Evolutionary conservation across 2,329 filamentous ascomycete genomes (phyloP), one percentile per base, ranked within the genome.

Genomic region (Fusarium sp.): DNA sequence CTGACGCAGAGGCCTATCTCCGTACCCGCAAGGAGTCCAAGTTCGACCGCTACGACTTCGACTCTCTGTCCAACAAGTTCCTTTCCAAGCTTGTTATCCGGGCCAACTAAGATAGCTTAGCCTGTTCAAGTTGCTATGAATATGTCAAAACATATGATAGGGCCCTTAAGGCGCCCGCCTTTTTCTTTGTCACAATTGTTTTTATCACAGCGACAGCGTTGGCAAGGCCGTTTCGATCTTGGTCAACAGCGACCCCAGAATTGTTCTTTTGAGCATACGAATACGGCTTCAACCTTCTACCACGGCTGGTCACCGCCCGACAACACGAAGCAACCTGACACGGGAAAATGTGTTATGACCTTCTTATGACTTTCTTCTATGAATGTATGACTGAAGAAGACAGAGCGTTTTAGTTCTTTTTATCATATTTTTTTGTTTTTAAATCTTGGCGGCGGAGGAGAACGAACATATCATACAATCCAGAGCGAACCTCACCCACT

Each of bases 1-100:
- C 37, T 25, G 40, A 27, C 67, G 45, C 83, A 98, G 94, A 98
- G 83, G 85, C 88, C 58, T 98, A 98, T 81, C 88, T 98, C 66
- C 90, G 93, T 76, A 89, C 89, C 66, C 92, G 95, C 74, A 87
- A 89, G 73, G 90, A 91, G 62, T 89, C 92, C 76, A 93, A 91
- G 81, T 98, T 97, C 80, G 92, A 97, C 83, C 90, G 93, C 74
- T 89, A 91, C 75, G 93, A 98, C 84, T 98, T 98, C 78, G 95
- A 98, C 84, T 96, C 91, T 66, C 83, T 98, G 78, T 97, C 94
- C 55, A 98, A 97, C 86, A 98, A 98, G 85, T 98, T 98, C 85
- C 84, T 98, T 74, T 97, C 94, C 40, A 97, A 97, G 83, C 89
- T 98, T 77, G 94, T 98, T 79, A 97, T 98, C 80, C 93, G 95